Evolutionary conservation across 164 flowering plant genomes (phyloP), one percentile per base, ranked within the genome.

Genomic region (Liriodendron chinense): DNA sequence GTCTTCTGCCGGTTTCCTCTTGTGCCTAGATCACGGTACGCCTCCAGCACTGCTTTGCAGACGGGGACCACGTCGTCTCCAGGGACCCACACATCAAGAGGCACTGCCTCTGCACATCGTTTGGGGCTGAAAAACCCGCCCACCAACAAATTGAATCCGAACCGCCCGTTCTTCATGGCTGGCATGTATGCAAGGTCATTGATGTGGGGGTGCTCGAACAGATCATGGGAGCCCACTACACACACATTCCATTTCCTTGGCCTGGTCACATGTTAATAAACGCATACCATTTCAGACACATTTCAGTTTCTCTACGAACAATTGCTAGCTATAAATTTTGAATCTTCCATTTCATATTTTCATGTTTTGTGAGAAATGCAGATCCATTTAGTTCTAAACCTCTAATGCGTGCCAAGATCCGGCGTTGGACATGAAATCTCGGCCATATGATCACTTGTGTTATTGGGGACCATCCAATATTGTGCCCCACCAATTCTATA

Each of bases 181-280:
- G 99, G 99, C 90, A 96, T 91, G 89, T 93, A 96, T 0, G 98
- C 99, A 22, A 96, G 95, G 75, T 96, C 99, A 81, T 96, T 96
- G 73, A 96, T 93, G 83, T 96, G 99, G 16, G 99, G 99, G 80
- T 96, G 99, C 86, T 96, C 97, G 72, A 78, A 96, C 0, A 96
- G 96, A 85, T 95, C 99, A 82, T 92, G 98, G 13, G 99, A 82
- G 0, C 98, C 99, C 71, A 96, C 87, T 22, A 96, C 96, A 72
- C 96, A 92, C 63, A 89, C 96, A 81, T 96, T 96, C 99, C 99
- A 96, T 80, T 96, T 93, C 85, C 99, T 86, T 18, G 99, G 97
- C 91, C 98, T 95, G 85, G 10, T 47, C 25, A 75, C 59, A 72
- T 34, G 70, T 61, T 23, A 62, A 47, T 69, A 47, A 2, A 1